A percentile compares a stretch with the other conserved stretches of the same genome.
These are phyloP conservation scores for Saturnispora quitensis DNA, from an alignment of 805 yeast genomes.

Conservation along the genomic window DNA sequence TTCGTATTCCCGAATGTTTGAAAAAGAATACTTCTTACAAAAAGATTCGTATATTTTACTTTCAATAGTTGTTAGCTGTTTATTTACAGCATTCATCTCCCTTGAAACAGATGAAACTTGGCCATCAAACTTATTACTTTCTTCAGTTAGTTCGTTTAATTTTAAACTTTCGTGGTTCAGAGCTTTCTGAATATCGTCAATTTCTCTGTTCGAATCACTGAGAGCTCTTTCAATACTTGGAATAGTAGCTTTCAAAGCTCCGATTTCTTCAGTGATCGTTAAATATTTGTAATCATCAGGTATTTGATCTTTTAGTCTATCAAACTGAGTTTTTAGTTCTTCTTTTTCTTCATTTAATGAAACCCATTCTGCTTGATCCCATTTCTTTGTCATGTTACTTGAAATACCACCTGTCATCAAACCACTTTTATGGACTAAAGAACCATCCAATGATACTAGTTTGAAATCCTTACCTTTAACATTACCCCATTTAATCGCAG, in stretches of 20 bases:
- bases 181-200: constrained; percentile 35
- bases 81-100: constrained; percentile 20
- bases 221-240: constrained; percentile 24
- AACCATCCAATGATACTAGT: constrained; percentile 75
- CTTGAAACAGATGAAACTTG: constrained; percentile 16
- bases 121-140: constrained; percentile 9
- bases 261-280: constrained; percentile 45
- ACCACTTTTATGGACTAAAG: constrained; percentile 76
- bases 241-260: constrained; percentile 32
- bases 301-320: constrained; percentile 34
- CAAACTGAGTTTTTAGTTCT: constrained; percentile 38
- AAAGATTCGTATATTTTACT: constrained; percentile 41
- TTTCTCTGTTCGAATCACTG: constrained; percentile 18
- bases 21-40: constrained; percentile 46
- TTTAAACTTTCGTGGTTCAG: constrained; percentile 35
- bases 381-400: constrained; percentile 40
- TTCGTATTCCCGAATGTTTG: constrained; percentile 60
- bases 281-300: constrained; percentile 52
- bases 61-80: constrained; percentile 29
- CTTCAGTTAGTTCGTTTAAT: constrained; percentile 10
- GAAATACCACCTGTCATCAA: constrained; percentile 86
- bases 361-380: constrained; percentile 67
- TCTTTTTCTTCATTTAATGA: constrained; percentile 42
- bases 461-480: constrained; percentile 43
- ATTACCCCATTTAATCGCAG: constrained; percentile 56